Base-by-base conservation (phyloP, 371 early-diverging fungal genomes). In the Thermomucor indicae-seudaticae region DNA sequence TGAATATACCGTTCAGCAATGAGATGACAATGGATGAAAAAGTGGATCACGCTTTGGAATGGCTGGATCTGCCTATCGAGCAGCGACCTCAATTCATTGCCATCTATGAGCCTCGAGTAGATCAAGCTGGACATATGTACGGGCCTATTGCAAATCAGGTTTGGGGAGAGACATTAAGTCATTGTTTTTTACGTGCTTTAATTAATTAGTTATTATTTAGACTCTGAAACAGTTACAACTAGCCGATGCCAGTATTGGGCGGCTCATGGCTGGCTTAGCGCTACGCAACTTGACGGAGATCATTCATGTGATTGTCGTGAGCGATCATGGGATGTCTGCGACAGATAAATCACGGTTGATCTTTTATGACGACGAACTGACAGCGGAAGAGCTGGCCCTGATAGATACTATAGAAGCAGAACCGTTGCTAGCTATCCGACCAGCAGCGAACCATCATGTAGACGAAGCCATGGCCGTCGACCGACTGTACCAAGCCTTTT, bases 251-350 rank as follows among this genome's bases (percentile, higher is more conserved):
- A 79, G 79, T 10, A 48, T 96, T 22, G 84, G 83, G n/a, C 47
- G 62, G 19, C 65, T 96, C 24, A 28, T 89, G 25, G 44, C 63
- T 2, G 83, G 79, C 2, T 45, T 96, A 0, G 70, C 55, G 4
- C 52, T 53, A 24, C 70, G 90, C 25, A 80, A 85, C 40, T 58
- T 93, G 58, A 77, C 79, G 8, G 64, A 85, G 25, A 70, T 81
- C 24, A 86, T 92, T n/a, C 87, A 96, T 59, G 45, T 96, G 2
- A 75, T 97, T 31, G 62, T 96, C 24, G 92, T 94, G 10, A 83
- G 93, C 53, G 97, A 96, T 63, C 98, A 96, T 53, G 97, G 98
- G 4, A 96, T 97, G 97, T 79, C 91, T 0, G 62, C 71, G 22
- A 56, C 67, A 11, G 62, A 76, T 14, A 62, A 72, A 31, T 67